These are phyloP conservation scores for Ophiocordyceps camponoti-rufipedis DNA, from an alignment of 2,329 filamentous ascomycete species.

Conservation along the genomic window DNA sequence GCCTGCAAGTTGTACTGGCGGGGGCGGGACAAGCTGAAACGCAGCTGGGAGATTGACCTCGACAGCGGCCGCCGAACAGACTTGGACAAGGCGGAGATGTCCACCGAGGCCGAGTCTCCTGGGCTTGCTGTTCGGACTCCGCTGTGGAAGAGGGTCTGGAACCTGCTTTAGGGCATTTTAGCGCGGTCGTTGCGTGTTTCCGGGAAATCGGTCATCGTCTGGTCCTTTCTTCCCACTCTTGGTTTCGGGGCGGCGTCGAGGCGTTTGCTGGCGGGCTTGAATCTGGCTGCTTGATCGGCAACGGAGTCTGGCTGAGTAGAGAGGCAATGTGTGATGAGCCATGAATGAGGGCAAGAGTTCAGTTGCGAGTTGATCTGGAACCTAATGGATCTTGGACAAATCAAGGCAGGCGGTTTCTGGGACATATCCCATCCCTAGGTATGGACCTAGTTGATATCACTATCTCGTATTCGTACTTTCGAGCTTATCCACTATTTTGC, in stretches of 20 bases:
- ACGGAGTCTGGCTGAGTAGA: too few relatives aligned
- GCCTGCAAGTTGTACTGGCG: constrained; percentile 34
- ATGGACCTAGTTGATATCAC: too few relatives aligned
- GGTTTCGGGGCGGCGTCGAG: neutral
- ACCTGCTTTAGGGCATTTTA: constrained; percentile 16
- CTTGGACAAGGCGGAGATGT: constrained; percentile 23
- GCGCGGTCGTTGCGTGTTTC: neutral
- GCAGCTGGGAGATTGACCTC: constrained; percentile 34
- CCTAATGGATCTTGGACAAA: too few relatives aligned
- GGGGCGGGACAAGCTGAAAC: constrained; percentile 29
- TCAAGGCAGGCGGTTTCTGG: too few relatives aligned
- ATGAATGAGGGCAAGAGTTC: too few relatives aligned
- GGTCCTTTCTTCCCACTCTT: too few relatives aligned
- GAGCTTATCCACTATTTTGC: too few relatives aligned
- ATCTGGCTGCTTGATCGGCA: neutral
- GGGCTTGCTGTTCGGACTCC: constrained; percentile 10
- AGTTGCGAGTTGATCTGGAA: too few relatives aligned
- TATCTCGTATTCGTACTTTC: too few relatives aligned
- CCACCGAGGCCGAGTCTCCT: constrained; percentile 11
- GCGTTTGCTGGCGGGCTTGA: neutral
- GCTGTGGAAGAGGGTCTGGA: constrained; percentile 25
- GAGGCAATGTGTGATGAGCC: too few relatives aligned
- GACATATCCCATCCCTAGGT: too few relatives aligned
- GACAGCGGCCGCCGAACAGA: constrained; percentile 35
- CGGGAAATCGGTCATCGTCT: neutral